phyloP scores from a whole-genome alignment of 1,284 basidiomycete genomes.

The Austroboletus sp. region DNA sequence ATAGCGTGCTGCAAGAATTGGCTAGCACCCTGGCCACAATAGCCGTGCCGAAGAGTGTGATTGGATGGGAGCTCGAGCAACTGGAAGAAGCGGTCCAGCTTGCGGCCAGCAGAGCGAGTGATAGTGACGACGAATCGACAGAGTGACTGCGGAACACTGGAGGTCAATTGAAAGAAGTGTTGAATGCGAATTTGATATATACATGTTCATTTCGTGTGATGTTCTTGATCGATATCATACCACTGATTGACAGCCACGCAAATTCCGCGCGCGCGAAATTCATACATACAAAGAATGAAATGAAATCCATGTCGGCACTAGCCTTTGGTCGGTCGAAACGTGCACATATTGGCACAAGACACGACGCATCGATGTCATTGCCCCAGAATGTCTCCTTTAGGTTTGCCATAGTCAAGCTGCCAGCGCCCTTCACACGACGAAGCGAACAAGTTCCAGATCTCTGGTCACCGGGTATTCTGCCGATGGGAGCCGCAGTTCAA shows the following conservation, averaged over 20 bases:
- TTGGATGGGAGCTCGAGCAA: slow-evolving; percentile 65
- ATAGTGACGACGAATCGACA: slow-evolving; percentile 54
- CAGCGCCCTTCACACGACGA: background rate
- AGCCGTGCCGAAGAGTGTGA: slow-evolving; percentile 44
- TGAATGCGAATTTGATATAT: background rate
- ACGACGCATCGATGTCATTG: too few relatives aligned
- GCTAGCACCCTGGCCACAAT: slow-evolving; percentile 38
- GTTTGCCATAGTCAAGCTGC: too few relatives aligned
- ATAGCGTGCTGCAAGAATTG: slow-evolving; percentile 45
- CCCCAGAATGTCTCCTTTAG: too few relatives aligned
- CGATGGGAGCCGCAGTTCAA: slow-evolving; percentile 1
- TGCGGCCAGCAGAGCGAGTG: slow-evolving; percentile 35
- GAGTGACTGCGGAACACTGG: slow-evolving; percentile 18
- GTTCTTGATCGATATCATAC: too few relatives aligned
- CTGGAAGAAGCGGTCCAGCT: slow-evolving; percentile 53
- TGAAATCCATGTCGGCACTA: too few relatives aligned
- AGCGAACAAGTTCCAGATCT: background rate
- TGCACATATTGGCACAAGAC: too few relatives aligned
- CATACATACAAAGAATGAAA: too few relatives aligned
- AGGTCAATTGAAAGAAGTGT: background rate
- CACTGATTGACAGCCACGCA: background rate
- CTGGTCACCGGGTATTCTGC: slow-evolving; percentile 13
- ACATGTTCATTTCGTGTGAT: too few relatives aligned
- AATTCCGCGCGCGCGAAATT: background rate
- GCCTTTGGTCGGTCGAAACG: too few relatives aligned